phyloP scores from a whole-genome alignment of 2,329 filamentous ascomycete genomes.

The Colletotrichum echinochloae region DNA sequence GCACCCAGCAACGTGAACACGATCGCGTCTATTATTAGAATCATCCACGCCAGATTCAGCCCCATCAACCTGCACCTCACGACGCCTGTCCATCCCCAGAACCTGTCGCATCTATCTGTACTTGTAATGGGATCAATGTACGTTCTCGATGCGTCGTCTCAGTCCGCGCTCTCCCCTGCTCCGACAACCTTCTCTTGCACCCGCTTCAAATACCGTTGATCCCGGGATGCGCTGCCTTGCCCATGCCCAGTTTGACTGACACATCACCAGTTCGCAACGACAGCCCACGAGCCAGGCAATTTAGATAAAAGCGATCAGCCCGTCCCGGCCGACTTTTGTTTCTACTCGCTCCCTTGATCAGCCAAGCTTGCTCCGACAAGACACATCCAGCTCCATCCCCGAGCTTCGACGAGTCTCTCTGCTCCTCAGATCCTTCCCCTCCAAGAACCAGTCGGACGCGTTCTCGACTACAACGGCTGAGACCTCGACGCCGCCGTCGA shows the following conservation, averaged over 20 bases:
- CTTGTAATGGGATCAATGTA: conserved; percentile 43
- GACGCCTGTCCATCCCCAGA: conserved; percentile 47
- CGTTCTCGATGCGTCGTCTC: conserved; percentile 34
- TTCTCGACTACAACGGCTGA: conserved; percentile 27
- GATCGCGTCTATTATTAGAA: conserved; percentile 65
- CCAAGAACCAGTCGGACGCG: conserved; percentile 26
- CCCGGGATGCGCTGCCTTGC: conserved; percentile 33
- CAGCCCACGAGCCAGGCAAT: conserved; percentile 31
- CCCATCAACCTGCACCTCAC: conserved; percentile 57
- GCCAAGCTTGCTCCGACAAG: conserved; percentile 33
- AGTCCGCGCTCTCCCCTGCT: conserved; percentile 33
- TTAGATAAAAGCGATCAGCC: conserved; percentile 40
- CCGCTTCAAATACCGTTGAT: conserved; percentile 25
- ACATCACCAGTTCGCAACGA: conserved; percentile 31
- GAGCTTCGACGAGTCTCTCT: conserved; percentile 34
- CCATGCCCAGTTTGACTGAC: conserved; percentile 30
- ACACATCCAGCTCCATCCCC: conserved; percentile 17
- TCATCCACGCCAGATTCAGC: conserved; percentile 63
- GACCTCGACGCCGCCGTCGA: conserved; percentile 28
- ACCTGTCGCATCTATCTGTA: conserved; percentile 41
- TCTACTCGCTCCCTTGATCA: conserved; percentile 26
- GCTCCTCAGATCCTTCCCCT: conserved; percentile 4
- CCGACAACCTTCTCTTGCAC: conserved; percentile 19
- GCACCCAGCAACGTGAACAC: conserved; percentile 53
- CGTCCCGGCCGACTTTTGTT: conserved; percentile 33